phyloP scores from a whole-genome alignment of 2,329 filamentous ascomycete species.

The Fusarium sp. region DNA sequence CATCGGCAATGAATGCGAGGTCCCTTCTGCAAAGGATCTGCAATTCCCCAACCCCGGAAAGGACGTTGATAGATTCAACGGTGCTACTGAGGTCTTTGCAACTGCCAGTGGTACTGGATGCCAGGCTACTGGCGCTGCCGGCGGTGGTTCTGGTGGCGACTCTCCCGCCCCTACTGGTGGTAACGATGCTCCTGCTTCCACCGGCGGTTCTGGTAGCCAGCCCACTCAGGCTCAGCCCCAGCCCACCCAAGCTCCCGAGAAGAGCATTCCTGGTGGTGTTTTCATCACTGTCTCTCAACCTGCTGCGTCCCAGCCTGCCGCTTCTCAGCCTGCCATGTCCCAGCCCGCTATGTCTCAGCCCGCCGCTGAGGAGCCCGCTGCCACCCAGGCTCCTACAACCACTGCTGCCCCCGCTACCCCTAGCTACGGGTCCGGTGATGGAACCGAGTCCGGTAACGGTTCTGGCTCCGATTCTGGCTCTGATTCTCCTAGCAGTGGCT shows the following conservation, averaged over 20 bases:
- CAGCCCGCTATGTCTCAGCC: constrained; percentile 43
- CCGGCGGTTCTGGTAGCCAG: no score
- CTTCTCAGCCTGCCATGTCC: constrained; percentile 28
- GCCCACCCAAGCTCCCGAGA: neutral
- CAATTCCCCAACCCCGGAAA: constrained; percentile 73
- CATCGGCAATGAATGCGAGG: no score
- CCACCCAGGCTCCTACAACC: constrained; percentile 29
- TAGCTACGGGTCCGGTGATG: neutral
- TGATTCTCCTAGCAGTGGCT: constrained; percentile 40
- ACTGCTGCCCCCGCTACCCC: neutral
- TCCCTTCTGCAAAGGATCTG: no score
- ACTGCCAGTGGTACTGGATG: no score
- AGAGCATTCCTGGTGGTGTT: constrained; percentile 51
- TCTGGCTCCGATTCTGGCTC: constrained; percentile 28
- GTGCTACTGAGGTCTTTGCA: constrained; percentile 3
- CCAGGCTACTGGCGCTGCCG: no score
- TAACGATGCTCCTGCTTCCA: constrained; percentile 27
- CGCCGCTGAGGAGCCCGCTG: constrained; percentile 2
- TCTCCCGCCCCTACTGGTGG: constrained; percentile 39
- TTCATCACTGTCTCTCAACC: constrained; percentile 52
- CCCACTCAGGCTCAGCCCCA: no score
- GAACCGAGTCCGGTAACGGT: neutral
- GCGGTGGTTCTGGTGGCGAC: constrained; percentile 30
- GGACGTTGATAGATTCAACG: constrained; percentile 62
- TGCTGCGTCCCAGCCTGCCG: constrained; percentile 17